These are phyloP conservation scores for Agaricus sinodeliciosus DNA, from an alignment of 768 basidiomycete species.

Conservation along the genomic window DNA sequence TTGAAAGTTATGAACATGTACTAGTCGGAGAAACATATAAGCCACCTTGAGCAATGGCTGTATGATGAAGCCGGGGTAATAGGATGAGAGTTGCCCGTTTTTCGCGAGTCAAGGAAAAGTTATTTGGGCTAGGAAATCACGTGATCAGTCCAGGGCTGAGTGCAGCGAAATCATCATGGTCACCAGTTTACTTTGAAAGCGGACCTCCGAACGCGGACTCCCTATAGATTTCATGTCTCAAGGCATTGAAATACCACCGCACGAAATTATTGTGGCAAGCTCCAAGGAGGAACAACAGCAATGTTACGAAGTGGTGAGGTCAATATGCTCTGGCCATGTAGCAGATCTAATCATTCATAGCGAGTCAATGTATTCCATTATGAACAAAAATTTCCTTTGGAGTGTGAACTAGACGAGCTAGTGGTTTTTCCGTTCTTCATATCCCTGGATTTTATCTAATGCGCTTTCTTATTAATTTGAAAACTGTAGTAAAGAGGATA, in stretches of 20 bases:
- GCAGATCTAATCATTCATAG: constrained; percentile 13
- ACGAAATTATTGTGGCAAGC: constrained; percentile 52
- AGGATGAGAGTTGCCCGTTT: not conserved
- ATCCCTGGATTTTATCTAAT: constrained; percentile 6
- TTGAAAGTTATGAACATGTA: not conserved
- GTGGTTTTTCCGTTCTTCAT: constrained; percentile 13
- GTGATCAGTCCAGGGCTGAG: not conserved
- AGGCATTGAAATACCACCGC: constrained; percentile 24
- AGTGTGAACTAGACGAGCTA: constrained; percentile 73
- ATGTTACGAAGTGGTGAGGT: constrained; percentile 52
- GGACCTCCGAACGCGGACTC: not conserved
- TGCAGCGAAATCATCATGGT: not conserved
- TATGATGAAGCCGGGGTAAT: not conserved
- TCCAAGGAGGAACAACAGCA: constrained; percentile 49
- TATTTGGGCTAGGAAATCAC: not conserved
- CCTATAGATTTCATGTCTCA: not conserved
- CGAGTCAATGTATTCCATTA: constrained; percentile 52
- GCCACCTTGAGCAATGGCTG: constrained; percentile 15
- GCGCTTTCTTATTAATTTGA: not conserved
- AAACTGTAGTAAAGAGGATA: constrained; percentile 47
- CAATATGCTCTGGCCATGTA: not conserved
- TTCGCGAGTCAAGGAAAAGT: not conserved
- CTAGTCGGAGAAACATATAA: not conserved
- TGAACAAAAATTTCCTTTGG: constrained; percentile 69
- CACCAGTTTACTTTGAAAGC: not conserved